These are phyloP conservation scores for Jackrogersella minutella DNA, from an alignment of 495 filamentous ascomycete species.

Conservation along the genomic window DNA sequence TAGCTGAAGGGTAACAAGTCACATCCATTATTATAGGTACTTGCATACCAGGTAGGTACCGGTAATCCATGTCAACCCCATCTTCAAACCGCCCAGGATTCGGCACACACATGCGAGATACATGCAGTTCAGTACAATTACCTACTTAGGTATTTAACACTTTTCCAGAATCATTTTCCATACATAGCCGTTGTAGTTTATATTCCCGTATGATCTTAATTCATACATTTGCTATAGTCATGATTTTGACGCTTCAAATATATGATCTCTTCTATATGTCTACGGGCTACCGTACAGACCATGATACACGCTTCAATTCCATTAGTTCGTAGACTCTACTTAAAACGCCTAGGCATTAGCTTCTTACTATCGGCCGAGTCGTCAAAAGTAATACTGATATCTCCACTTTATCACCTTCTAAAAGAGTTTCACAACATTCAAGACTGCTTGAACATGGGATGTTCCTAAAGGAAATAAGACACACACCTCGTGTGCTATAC, in stretches of 20 bases:
- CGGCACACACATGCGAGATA: constrained; percentile 22
- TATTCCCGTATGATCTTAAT: not conserved
- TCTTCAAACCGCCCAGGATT: constrained; percentile 2
- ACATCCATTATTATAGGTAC: not conserved
- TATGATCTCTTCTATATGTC: not conserved
- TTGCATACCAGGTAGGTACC: not conserved
- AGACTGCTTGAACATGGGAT: not conserved
- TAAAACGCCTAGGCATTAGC: too few relatives aligned
- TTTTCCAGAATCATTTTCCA: not conserved
- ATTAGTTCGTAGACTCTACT: too few relatives aligned
- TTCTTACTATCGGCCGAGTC: constrained; percentile 13
- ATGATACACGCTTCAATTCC: too few relatives aligned
- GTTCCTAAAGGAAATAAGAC: constrained; percentile 4
- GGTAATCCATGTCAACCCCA: constrained; percentile 12
- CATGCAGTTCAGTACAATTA: constrained; percentile 3
- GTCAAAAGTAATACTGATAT: not conserved
- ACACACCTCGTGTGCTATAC: constrained; percentile 5
- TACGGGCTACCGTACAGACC: not conserved
- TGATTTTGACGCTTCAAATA: not conserved
- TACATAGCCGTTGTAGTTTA: not conserved
- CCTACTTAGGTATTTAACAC: not conserved
- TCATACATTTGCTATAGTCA: not conserved
- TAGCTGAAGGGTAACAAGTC: not conserved
- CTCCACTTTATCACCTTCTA: not conserved
- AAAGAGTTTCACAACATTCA: constrained; percentile 2